Base-by-base conservation (phyloP, 225 moss, liverwort and hornwort species). In the Polytrichum formosum region DNA sequence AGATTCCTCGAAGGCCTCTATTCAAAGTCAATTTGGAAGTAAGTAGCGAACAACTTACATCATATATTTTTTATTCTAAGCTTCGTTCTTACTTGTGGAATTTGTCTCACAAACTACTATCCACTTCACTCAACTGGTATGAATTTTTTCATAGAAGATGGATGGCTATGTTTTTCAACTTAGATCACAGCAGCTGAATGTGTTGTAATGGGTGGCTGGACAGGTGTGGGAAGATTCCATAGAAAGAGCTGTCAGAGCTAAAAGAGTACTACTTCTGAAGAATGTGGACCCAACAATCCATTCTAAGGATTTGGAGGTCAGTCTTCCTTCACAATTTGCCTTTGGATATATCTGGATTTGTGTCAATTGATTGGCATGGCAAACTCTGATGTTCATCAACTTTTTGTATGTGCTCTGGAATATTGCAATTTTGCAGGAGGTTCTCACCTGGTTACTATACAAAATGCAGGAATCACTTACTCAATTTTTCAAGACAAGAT, bases 261-360 rank as follows among this genome's bases (percentile, higher is more conserved):
- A 69, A 21, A 81, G 81, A 28, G 78, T 83, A 37, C 61, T 87
- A 6, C 31, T 83, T 5, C 76, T 87, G 26, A 59, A 76, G 63
- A 87, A 87, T 74, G 56, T 87, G 74, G 70, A 74, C 74, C 13
- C 70, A 27, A 72, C 70, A 25, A 53, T 87, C 26, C 76, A 87
- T 70, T 81, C 83, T 33, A 68, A 68, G 7, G 87, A 87, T 6
- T 67, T 87, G 63, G 71, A 74, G 78, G 85, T 82, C 6, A 67
- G 73, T 65, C 33, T 18, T 37, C 31, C 64, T 18, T 69, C 33
- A 46, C 37, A 46, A 46, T 13, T 46, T 46, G 13, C 37, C 10
- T 10, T 2, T 46, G 37, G 37, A 46, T 13, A 46, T 46, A 46
- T 13, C 28, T 35, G 35, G 2, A 35, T 35, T 8, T 35, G 35